phyloP scores from a whole-genome alignment of 352 stramenopile species.

The Phytophthora idaei region DNA sequence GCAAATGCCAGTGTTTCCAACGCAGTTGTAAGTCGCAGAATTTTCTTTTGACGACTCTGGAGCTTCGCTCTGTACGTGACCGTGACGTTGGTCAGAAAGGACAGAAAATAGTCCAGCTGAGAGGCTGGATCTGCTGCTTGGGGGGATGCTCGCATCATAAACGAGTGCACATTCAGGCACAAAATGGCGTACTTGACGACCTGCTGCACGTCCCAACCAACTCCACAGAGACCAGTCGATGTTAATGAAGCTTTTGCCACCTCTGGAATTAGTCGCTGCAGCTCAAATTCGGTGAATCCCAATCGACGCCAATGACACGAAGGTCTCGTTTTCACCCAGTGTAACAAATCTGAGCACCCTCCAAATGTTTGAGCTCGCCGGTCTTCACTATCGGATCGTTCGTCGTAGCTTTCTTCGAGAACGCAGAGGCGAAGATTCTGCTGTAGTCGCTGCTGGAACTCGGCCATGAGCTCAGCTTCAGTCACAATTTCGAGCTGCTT shows the following conservation, averaged over 20 bases:
- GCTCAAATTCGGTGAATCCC: conserved; percentile 10
- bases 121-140: conserved; percentile 2
- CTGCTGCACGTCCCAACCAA: conserved; percentile 3
- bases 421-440: conserved; percentile 57
- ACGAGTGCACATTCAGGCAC: conserved; percentile 20
- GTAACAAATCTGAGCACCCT: background rate
- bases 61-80: conserved; percentile 9
- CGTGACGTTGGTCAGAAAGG: conserved; percentile 30
- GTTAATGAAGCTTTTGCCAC: conserved; percentile 12
- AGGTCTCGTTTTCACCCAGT: conserved; percentile 29
- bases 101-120: conserved; percentile 32
- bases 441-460: conserved; percentile 40
- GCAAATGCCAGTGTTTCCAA: conserved; percentile 20
- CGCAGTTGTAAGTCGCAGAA: conserved; percentile 10
- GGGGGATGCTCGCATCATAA: conserved; percentile 6
- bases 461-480: conserved; percentile 33
- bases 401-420: conserved; percentile 20
- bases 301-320: conserved; percentile 33
- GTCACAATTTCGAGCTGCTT: conserved; percentile 39
- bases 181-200: conserved; percentile 10
- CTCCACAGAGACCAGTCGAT: conserved; percentile 14
- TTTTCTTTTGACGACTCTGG: background rate
- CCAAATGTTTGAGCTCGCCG: background rate
- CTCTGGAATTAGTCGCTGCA: conserved; percentile 18
- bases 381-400: background rate